These are phyloP conservation scores for Marasmius tenuissimus DNA, from an alignment of 1,284 basidiomycete genomes.

Conservation along the genomic window DNA sequence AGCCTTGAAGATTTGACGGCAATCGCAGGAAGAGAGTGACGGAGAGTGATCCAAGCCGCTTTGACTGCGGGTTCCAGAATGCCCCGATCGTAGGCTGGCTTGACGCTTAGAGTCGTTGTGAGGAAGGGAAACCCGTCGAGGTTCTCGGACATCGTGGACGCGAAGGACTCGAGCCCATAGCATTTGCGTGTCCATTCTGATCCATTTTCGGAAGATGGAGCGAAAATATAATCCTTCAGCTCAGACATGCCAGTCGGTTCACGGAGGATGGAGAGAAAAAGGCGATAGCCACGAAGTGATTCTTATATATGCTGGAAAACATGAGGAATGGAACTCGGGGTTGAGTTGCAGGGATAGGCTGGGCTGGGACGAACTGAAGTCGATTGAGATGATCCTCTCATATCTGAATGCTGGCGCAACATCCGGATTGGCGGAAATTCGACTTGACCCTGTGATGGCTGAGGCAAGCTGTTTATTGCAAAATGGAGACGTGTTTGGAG, in stretches of 20 bases:
- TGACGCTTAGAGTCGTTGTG: slow-evolving; percentile 3
- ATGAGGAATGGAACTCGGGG: no score
- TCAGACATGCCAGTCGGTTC: background rate
- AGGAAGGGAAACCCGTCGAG: slow-evolving; percentile 13
- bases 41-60: slow-evolving; percentile 11
- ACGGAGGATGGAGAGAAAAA: no score
- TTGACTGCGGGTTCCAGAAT: slow-evolving; percentile 1
- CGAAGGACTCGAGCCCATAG: slow-evolving; percentile 9
- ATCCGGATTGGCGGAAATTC: no score
- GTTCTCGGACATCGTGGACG: slow-evolving; percentile 2
- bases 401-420: no score
- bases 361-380: no score
- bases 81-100: background rate
- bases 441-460: no score
- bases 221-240: background rate
- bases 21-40: slow-evolving; percentile 8
- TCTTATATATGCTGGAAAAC: no score
- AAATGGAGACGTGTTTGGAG: no score
- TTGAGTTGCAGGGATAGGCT: no score
- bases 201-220: background rate
- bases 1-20: slow-evolving; percentile 7
- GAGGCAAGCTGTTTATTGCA: no score
- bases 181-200: slow-evolving; percentile 6
- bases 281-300: no score
- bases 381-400: no score